Conservation (phyloP, 2,329 filamentous ascomycete species). For the Aurifilum marmelostoma region DNA sequence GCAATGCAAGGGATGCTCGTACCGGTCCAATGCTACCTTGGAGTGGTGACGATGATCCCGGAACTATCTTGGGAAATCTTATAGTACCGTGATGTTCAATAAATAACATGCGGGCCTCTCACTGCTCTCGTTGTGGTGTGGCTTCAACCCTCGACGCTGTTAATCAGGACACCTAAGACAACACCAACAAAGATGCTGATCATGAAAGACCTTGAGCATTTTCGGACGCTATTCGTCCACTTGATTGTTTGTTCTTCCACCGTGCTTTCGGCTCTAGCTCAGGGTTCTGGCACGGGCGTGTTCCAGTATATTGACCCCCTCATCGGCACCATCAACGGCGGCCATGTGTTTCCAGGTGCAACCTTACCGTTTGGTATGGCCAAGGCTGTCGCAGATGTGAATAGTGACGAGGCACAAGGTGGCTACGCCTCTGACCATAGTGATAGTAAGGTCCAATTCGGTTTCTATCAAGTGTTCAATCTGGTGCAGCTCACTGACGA, state of each 20-base stretch:
- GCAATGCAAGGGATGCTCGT: not conserved
- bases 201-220: slow-evolving; percentile 1
- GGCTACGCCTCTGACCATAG: slow-evolving; percentile 36
- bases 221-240: not conserved
- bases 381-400: slow-evolving; percentile 37
- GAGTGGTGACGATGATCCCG: not conserved
- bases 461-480: fast-evolving
- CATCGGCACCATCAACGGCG: slow-evolving; percentile 37
- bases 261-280: slow-evolving; percentile 5
- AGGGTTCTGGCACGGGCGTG: not conserved
- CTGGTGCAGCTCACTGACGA: not conserved
- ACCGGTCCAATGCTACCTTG: not conserved
- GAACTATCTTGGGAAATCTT: not conserved
- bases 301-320: slow-evolving; percentile 33
- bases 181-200: not conserved
- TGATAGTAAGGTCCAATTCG: slow-evolving; percentile 29
- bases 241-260: not conserved
- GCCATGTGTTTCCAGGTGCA: slow-evolving; percentile 38
- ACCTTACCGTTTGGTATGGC: slow-evolving; percentile 38
- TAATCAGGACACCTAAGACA: not conserved
- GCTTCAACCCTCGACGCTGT: not conserved
- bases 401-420: slow-evolving; percentile 34
- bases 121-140: not conserved
- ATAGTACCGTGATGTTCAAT: not conserved
- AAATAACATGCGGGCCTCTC: no score